Percentiles rank a stretch among this genome's conserved stretches.
Evolutionary conservation across 805 yeast species (phyloP).

Genomic region (Ogataea haglerorum): DNA sequence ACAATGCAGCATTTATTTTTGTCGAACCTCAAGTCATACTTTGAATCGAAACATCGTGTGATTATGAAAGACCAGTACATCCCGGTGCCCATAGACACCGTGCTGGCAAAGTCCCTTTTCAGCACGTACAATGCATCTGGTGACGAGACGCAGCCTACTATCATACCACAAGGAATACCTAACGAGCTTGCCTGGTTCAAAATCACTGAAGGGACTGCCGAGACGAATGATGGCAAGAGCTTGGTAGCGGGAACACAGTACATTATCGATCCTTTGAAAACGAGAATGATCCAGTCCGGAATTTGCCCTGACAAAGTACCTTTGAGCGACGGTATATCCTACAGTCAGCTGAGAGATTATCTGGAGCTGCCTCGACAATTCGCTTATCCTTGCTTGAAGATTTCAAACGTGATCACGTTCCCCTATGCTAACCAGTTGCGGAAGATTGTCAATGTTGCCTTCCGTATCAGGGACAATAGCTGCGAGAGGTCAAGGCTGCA

Average conservation of each 20-base stretch:
- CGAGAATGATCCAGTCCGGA: constrained; percentile 71
- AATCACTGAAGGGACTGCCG: constrained; percentile 50
- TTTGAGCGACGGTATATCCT: constrained; percentile 14
- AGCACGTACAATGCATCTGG: constrained; percentile 31
- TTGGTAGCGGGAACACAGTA: constrained; percentile 37
- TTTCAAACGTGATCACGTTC: constrained; percentile 30
- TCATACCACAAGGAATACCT: constrained; percentile 57
- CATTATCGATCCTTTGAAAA: constrained; percentile 62
- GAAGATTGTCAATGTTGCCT: constrained; percentile 54
- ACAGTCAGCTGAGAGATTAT: constrained; percentile 14
- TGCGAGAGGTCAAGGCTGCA: constrained; percentile 38
- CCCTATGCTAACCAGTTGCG: constrained; percentile 48
- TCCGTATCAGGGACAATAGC: constrained; percentile 20
- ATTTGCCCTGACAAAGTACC: constrained; percentile 41
- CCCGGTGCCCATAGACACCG: constrained; percentile 73
- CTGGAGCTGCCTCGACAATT: constrained; percentile 14
- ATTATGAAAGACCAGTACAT: constrained; percentile 65
- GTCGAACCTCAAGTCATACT: constrained; percentile 56
- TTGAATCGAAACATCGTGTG: constrained; percentile 56
- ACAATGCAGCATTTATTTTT: constrained; percentile 59
- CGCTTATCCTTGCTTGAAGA: constrained; percentile 12
- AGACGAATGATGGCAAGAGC: constrained; percentile 18
- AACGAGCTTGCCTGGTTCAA: constrained; percentile 86
- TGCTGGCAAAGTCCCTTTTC: constrained; percentile 56
- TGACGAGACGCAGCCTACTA: constrained; percentile 27